phyloP scores from a whole-genome alignment of 2,329 filamentous ascomycete species.

The Emericellopsis cladophorae region DNA sequence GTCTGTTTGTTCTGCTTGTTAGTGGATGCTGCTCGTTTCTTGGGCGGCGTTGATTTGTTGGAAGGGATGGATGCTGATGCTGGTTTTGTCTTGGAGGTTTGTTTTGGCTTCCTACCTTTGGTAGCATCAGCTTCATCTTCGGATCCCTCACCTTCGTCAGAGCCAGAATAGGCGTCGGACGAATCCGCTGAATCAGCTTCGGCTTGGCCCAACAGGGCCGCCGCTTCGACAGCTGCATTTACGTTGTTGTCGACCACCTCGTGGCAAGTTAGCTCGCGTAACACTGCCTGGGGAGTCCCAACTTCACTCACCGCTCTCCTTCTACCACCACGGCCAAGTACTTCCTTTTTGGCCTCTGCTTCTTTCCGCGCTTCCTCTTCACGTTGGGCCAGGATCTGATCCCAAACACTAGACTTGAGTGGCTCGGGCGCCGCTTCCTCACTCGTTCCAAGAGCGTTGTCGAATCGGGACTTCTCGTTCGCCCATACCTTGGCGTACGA shows the following conservation, averaged over 20 bases:
- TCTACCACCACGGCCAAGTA: conserved; percentile 77
- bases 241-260: no score
- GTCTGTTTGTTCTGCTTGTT: conserved; percentile 18
- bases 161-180: neutral
- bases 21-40: conserved; percentile 12
- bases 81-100: neutral
- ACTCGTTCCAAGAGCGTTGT: conserved; percentile 45
- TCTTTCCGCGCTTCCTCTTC: conserved; percentile 67
- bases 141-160: neutral
- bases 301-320: conserved; percentile 33
- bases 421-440: conserved; percentile 37
- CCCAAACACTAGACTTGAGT: conserved; percentile 67
- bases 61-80: neutral
- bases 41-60: conserved; percentile 5
- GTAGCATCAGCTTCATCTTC: conserved; percentile 15
- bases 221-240: no score
- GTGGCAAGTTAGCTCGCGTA: no score
- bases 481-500: conserved; percentile 87
- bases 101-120: conserved; percentile 3
- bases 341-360: conserved; percentile 53
- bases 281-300: neutral
- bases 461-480: conserved; percentile 59
- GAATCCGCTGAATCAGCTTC: neutral
- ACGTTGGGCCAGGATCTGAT: conserved; percentile 73
- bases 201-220: neutral